phyloP scores from a whole-genome alignment of 2,329 filamentous ascomycete species.

The Colletotrichum coccodes region DNA sequence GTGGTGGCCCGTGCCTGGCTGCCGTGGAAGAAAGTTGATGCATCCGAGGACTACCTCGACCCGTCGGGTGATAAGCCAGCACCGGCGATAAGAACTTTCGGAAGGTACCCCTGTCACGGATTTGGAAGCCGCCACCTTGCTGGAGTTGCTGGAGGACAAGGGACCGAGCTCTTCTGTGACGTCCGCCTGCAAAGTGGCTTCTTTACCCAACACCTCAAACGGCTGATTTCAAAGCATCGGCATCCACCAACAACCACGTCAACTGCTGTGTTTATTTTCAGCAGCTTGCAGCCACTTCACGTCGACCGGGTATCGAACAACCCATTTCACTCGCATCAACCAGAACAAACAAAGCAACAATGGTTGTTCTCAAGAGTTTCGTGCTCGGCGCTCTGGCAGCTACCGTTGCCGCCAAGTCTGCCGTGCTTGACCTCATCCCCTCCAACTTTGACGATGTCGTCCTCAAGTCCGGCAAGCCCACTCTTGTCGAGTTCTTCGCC shows the following conservation, averaged over 20 bases:
- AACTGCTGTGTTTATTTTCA: background rate
- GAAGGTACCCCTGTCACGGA: background rate
- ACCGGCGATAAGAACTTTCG: background rate
- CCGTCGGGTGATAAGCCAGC: background rate
- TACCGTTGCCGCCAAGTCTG: conserved; percentile 75
- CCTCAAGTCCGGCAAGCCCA: conserved; percentile 91
- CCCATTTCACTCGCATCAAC: background rate
- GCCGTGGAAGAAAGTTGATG: background rate
- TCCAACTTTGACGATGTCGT: conserved; percentile 93
- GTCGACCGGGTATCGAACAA: conserved; percentile 8
- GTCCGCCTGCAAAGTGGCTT: conserved; percentile 47
- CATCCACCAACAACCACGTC: background rate
- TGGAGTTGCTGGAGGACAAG: background rate
- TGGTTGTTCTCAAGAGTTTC: conserved; percentile 71
- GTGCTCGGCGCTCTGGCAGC: conserved; percentile 65
- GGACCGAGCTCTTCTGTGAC: conserved; percentile 29
- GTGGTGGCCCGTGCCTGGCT: background rate
- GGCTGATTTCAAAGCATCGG: conserved; percentile 47
- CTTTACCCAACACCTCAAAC: conserved; percentile 36
- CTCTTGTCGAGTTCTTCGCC: conserved; percentile 97
- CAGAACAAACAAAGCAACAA: conserved; percentile 41
- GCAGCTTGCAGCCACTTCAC: conserved; percentile 20
- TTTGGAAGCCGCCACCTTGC: background rate
- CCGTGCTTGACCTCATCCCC: conserved; percentile 89
- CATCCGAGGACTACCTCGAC: background rate